A percentile compares a stretch with the other conserved stretches of the same genome.
phyloP scores from a whole-genome alignment of 345 rosid species.

The Geranium rotundifolium region DNA sequence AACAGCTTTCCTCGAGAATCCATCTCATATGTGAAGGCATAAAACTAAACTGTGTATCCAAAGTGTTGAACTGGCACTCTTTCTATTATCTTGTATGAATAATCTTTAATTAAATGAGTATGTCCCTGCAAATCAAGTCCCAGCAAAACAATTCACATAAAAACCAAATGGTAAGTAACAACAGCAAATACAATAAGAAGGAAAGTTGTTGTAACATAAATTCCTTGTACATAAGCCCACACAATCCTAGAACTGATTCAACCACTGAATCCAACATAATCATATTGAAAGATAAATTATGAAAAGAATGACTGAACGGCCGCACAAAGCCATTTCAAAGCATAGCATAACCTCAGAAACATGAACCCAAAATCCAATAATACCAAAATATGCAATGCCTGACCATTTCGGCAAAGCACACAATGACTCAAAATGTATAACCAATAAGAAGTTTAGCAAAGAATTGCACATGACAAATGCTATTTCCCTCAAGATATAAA shows the following conservation, averaged over 20 bases:
- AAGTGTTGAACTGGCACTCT: constrained; percentile 7
- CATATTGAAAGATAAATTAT: too few species aligned
- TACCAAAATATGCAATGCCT: neutral
- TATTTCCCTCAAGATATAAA: too few species aligned
- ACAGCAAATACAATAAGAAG: neutral
- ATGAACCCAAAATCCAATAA: neutral
- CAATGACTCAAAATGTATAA: neutral
- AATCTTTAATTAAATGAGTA: neutral
- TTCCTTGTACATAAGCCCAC: neutral
- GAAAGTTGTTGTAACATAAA: neutral
- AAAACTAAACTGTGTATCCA: constrained; percentile 25
- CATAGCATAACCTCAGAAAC: neutral
- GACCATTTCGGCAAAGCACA: neutral
- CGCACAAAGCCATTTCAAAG: neutral
- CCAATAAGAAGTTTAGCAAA: too few species aligned
- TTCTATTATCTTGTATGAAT: constrained; percentile 10
- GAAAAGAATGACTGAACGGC: neutral
- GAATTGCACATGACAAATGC: too few species aligned
- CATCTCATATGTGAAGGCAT: constrained; percentile 79
- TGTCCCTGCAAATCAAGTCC: neutral
- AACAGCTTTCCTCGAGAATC: constrained; percentile 71
- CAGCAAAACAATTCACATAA: neutral
- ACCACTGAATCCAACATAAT: neutral
- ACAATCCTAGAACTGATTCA: too few species aligned
- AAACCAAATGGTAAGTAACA: neutral